Conservation (phyloP, 2,329 filamentous ascomycete species). For the Neonectria neomacrospora region DNA sequence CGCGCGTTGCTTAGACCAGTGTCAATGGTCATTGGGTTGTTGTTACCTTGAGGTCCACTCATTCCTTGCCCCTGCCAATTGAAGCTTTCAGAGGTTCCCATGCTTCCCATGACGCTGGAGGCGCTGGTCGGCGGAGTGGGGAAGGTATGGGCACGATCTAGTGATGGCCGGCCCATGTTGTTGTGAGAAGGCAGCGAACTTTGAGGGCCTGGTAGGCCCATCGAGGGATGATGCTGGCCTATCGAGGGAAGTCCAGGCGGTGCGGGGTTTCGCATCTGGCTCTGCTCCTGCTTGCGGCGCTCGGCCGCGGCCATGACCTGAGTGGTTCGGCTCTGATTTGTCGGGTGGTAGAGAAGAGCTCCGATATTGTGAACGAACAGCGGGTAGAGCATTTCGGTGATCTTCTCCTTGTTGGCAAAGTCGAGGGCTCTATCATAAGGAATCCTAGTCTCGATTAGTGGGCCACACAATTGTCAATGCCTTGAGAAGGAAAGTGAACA, state of each 20-base stretch:
- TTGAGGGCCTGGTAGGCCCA: conserved; percentile 70
- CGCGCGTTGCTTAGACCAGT: conserved; percentile 79
- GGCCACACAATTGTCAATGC: conserved; percentile 31
- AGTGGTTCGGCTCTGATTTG: conserved; percentile 84
- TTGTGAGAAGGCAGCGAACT: conserved; percentile 72
- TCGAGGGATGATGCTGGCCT: conserved; percentile 70
- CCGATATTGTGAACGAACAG: conserved; percentile 98
- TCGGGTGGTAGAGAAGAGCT: conserved; percentile 90
- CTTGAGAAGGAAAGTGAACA: conserved; percentile 55
- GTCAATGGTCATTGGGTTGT: conserved; percentile 85
- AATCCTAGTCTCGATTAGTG: conserved; percentile 72
- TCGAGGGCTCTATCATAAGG: conserved; percentile 97
- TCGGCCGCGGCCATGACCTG: conserved; percentile 89
- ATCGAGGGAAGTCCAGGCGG: conserved; percentile 72
- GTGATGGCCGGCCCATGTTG: conserved; percentile 76
- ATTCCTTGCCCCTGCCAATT: conserved; percentile 78
- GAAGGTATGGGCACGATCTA: conserved; percentile 91
- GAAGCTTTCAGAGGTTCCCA: conserved; percentile 81
- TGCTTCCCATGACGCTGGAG: conserved; percentile 81
- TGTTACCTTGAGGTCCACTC: conserved; percentile 69
- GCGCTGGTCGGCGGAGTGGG: conserved; percentile 93
- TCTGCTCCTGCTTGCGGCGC: conserved; percentile 77
- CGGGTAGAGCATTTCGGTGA: conserved; percentile 93
- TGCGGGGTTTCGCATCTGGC: conserved; percentile 70
- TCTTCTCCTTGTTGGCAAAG: conserved; percentile 99